Base-by-base conservation (phyloP, 768 basidiomycete species). In the Kwoniella botswanensis region DNA sequence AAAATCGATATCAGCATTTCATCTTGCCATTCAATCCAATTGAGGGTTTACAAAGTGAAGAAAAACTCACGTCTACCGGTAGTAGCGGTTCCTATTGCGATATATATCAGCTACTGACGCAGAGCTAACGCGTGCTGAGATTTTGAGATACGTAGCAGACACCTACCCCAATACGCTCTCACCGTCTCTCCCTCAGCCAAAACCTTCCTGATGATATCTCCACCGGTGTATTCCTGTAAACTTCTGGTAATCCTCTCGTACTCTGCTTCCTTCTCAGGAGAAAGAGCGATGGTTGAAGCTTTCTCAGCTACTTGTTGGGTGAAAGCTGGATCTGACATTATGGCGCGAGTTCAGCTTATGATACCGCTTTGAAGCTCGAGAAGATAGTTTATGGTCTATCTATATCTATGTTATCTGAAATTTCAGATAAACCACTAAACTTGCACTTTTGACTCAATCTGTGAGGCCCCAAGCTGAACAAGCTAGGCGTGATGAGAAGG, bases 161-260 rank as follows among this genome's bases (percentile, higher is more conserved):
- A 87, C 90, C 68, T 76, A 90, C 94, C 95, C 93, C 93, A 98
- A 89, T 98, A 98, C 79, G 90, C 89, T 82, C 91, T 93, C 15
- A 90, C 89, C 15, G 89, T 83, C 79, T 89, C 86, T 18, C 90
- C 93, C 80, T 95, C 90, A 7, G 87, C 86, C 24, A 98, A 86
- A 68, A 94, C 90, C 43, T 88, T 86, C 82, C 93, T 92, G 84
- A 99, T 91, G 46, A 86, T 84, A 54, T 96, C 94, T 2, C 87
- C 93, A 24, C 94, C 92, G 3, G 98, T 89, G 4, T 92, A 90
- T 83, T 99, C 97, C 74, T 92, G 89, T 41, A 98, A 83, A 74
- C 91, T 86, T 61, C 95, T 86, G 1, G 93, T 95, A 68, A 99
- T 95, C 56, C 97, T 85, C 26, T 92, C 88, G 85, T 88, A 95